Evolutionary conservation across 2,329 filamentous ascomycete species (phyloP), one percentile per base, ranked within the genome.

Genomic region (Phoma sp.): DNA sequence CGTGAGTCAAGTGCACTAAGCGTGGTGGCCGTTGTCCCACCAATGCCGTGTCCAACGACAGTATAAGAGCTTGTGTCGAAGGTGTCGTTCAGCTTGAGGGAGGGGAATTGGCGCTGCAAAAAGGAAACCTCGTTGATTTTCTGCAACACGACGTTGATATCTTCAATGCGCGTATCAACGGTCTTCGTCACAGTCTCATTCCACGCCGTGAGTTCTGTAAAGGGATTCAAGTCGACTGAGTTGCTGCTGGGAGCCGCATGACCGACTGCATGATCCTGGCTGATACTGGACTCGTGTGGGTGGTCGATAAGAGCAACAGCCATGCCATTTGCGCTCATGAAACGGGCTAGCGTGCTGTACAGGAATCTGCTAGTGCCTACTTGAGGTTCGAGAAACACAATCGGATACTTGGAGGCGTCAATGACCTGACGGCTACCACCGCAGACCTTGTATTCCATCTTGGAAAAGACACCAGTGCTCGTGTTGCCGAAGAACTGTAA

Each of bases 251-350:
- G 64, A 10, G 75, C 55, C 4, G 76, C 17, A 9, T 19, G 15
- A 10, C 12, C 7, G 43, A 9, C 76, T 53, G 80, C 66, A 0
- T 77, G 75, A 19, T 80, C 82, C 50, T 82, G 76, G 8, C 84
- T 75, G 19, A 80, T 69, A 0, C 65, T 52, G 0, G 77, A 72
- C 43, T 84, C 81, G 43, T 79, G 77, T 0, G 81, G 75, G 45
- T 84, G 82, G 51, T 84, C 82, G 22, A 84, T 68, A 0, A 80
- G 69, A 12, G 82, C 68, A 2, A 84, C 78, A 0, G 76, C 70
- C 43, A 77, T 80, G 0, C 81, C 81, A 6, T 76, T 70, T 15
- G 78, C 80, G 0, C 81, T 79, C 3, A 84, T 69, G 3, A 79
- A 76, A 2, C 75, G 74, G 1, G 80, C 78, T 53, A 79, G 73